A percentile compares a stretch with the other conserved stretches of the same genome.
These are phyloP conservation scores for Lentithecium fluviatile DNA, from an alignment of 495 filamentous ascomycete species.

Conservation along the genomic window DNA sequence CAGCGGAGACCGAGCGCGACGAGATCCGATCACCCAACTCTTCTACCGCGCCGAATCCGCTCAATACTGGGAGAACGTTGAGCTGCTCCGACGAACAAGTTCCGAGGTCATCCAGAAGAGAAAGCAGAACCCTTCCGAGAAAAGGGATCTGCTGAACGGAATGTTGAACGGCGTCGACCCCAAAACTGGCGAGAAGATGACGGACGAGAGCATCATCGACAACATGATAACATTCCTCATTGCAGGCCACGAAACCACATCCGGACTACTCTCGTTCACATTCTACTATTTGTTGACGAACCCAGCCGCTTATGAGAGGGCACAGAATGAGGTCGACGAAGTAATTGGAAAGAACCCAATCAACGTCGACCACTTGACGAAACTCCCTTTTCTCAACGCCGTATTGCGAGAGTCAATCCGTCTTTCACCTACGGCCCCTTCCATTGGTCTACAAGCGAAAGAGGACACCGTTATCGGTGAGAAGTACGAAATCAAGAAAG, in stretches of 20 bases:
- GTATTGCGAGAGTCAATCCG: slow-evolving; percentile 71
- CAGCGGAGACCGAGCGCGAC: slow-evolving; percentile 50
- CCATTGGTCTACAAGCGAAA: slow-evolving; percentile 50
- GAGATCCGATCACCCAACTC: slow-evolving; percentile 54
- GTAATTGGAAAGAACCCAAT: slow-evolving; percentile 66
- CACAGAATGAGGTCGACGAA: slow-evolving; percentile 64
- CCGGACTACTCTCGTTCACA: slow-evolving; percentile 41
- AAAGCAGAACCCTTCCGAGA: slow-evolving; percentile 54
- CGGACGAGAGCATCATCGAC: slow-evolving; percentile 34
- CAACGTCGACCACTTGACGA: slow-evolving; percentile 64
- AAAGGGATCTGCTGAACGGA: slow-evolving; percentile 68
- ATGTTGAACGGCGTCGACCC: slow-evolving; percentile 61
- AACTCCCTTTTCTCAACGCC: slow-evolving; percentile 64
- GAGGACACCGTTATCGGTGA: slow-evolving; percentile 60
- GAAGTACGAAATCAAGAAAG: slow-evolving; percentile 59
- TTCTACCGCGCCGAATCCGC: slow-evolving; percentile 51
- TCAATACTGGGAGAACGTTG: slow-evolving; percentile 60
- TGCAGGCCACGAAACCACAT: slow-evolving; percentile 40
- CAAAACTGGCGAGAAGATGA: slow-evolving; percentile 37
- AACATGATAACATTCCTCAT: slow-evolving; percentile 42
- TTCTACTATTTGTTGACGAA: slow-evolving; percentile 64
- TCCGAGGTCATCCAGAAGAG: slow-evolving; percentile 61
- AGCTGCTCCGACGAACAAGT: slow-evolving; percentile 54
- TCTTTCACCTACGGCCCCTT: slow-evolving; percentile 61
- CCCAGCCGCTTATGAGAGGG: slow-evolving; percentile 57